Evolutionary conservation across 2,329 filamentous ascomycete species (phyloP), one percentile per base, ranked within the genome.

Genomic region (Arthroderma sp.): DNA sequence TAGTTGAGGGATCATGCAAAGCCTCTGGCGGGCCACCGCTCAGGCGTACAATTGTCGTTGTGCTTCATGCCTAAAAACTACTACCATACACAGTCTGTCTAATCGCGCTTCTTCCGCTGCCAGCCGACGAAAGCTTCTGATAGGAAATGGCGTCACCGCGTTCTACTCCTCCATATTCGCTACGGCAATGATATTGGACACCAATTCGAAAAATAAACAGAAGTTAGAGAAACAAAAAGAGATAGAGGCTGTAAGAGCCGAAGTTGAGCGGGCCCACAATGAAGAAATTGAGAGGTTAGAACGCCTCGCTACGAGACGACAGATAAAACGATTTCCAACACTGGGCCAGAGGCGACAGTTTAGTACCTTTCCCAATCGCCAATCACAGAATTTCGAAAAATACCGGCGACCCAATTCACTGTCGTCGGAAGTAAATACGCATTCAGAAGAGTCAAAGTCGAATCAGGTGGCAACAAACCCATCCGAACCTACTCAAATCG

Each of bases 81-180:
- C 52, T 31, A 34, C 46, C 37, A 53, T 58, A 33, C 61, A 57
- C 49, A 59, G 56, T 30, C 51, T 66, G 27, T 54, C 63, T 22
- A 62, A 60, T 41, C 58, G 61, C 45, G 51, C 61, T 36, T 49
- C 59, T 30, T 55, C 61, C 31, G 58, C 61, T 15, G 58, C 65
- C 27, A 60, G 60, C 46, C 61, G 60, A 41, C 58, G 57, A 51
- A 58, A 61, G 30, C 55, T 68, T 44, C 58, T 62, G 22, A 54
- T 67, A 42, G 64, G 60, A n/a, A 66, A 69, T 50, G 61, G 64
- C 1, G 56, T 66, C 28, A 67, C 66, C 1, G 58, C 61, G n/a
- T 54, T 68, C n/a, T 66, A 68, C 50, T 64, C 63, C 6, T 64
- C 64, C 39, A 62, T 69, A 11, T 66, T 68, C 38, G 65, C 62